phyloP scores from a whole-genome alignment of 2,329 filamentous ascomycete species.

The Waltergamsia citrina region DNA sequence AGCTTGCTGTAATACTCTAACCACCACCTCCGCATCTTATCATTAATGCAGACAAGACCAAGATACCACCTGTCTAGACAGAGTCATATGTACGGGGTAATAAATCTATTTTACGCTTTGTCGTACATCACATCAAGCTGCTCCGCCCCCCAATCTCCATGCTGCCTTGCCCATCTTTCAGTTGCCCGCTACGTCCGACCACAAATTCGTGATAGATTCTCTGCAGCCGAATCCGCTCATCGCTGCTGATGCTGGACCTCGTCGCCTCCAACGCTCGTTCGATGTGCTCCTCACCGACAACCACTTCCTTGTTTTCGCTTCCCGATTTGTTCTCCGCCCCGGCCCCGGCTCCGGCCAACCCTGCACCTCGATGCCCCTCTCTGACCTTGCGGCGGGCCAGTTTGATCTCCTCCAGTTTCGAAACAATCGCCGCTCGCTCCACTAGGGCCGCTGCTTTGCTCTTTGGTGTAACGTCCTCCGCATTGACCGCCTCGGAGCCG shows the following conservation, averaged over 20 bases:
- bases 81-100: neutral
- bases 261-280: constrained; percentile 68
- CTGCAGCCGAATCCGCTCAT: constrained; percentile 65
- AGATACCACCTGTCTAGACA: neutral
- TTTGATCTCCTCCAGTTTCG: constrained; percentile 77
- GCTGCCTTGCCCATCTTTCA: constrained; percentile 85
- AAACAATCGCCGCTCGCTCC: constrained; percentile 67
- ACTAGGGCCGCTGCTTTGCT: constrained; percentile 50
- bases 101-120: no score
- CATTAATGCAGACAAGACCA: no score
- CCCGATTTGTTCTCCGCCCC: constrained; percentile 14
- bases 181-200: constrained; percentile 83
- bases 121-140: constrained; percentile 96
- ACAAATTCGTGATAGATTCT: constrained; percentile 91
- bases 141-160: constrained; percentile 88
- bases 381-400: constrained; percentile 46
- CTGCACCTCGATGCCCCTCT: constrained; percentile 10
- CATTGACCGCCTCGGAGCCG: constrained; percentile 43
- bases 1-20: no score
- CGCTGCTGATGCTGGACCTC: constrained; percentile 69
- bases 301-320: constrained; percentile 53
- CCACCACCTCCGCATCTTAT: no score
- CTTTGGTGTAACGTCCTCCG: constrained; percentile 31
- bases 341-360: constrained; percentile 6
- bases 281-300: constrained; percentile 79